Conservation (phyloP, 2,329 filamentous ascomycete genomes). For the Phaeosphaeriaceae sp. region DNA sequence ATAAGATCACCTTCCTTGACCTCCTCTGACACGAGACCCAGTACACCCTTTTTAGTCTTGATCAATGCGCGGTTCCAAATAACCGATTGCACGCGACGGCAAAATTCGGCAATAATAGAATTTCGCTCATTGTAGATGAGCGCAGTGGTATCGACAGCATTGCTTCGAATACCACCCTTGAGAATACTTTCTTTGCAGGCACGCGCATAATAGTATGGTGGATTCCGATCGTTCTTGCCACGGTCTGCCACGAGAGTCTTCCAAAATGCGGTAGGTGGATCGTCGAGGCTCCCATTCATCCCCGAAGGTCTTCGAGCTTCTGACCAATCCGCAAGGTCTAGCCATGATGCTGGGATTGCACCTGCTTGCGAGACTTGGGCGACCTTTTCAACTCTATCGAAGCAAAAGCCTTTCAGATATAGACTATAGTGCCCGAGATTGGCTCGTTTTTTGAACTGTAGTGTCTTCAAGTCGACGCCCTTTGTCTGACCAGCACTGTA, state of each 20-base stretch:
- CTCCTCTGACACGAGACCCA: slow-evolving; percentile 11
- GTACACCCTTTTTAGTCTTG: slow-evolving; percentile 8
- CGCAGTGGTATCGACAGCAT: slow-evolving; percentile 9
- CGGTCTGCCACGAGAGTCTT: slow-evolving; percentile 25
- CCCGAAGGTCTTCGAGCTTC: neutral
- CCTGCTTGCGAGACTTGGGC: slow-evolving; percentile 8
- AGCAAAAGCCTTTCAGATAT: slow-evolving; percentile 38
- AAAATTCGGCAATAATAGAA: slow-evolving; percentile 12
- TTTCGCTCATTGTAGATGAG: slow-evolving; percentile 6
- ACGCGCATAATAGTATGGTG: slow-evolving; percentile 22
- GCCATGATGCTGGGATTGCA: slow-evolving; percentile 17
- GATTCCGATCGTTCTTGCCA: slow-evolving; percentile 15
- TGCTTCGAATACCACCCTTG: slow-evolving; percentile 1
- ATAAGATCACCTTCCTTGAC: slow-evolving; percentile 21
- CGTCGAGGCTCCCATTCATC: neutral
- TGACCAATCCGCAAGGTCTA: slow-evolving; percentile 1
- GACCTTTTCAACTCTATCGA: slow-evolving; percentile 22
- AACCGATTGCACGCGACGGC: slow-evolving; percentile 14
- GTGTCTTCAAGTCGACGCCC: neutral
- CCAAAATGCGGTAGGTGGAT: slow-evolving; percentile 23
- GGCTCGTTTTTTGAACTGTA: slow-evolving; percentile 8
- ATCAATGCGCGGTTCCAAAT: slow-evolving; percentile 21
- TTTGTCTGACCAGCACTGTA: slow-evolving; percentile 14
- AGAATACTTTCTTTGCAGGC: slow-evolving; percentile 18
- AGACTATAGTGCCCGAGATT: slow-evolving; percentile 29